Evolutionary conservation across 176 grass and related monocot species (phyloP), one percentile per base, ranked within the genome.

Genomic region (Carex cristatella): DNA sequence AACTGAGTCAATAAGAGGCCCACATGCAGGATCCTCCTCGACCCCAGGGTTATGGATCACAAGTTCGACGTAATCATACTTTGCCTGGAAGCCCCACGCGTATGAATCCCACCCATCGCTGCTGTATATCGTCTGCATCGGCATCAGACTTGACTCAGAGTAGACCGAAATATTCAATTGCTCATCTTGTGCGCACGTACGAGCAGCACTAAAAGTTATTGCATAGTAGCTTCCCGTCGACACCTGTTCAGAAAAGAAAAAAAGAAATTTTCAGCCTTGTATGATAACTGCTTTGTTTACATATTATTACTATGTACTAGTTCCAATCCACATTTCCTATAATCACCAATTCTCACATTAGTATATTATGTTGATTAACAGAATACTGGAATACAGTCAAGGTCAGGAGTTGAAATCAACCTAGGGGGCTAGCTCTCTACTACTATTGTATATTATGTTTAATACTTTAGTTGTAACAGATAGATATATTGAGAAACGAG

Each of bases 61-160:
- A 51, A 97, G 86, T 11, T 51, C 49, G 0, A 93, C 90, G 1
- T 6, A 9, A n/a, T 61, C 72, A 13, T 88, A 19, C 84, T 89
- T 85, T 23, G 92, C 92, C 78, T 86, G 85, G 90, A 98, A 98
- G 0, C 88, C 92, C 95, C 95, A 94, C 12, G 90, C 81, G 80
- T 98, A 94, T 48, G 89, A 94, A 82, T 92, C 95, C 95, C 92
- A 98, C 2, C 95, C 95, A 65, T 15, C 88, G 84, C 92, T 90
- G 86, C 89, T 87, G 87, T 93, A 98, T 58, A 91, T 75, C 32
- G 92, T 98, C 91, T 98, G 92, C 60, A 94, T 90, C 11, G 92
- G 89, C 11, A 97, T 66, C 15, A 93, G 54, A 3, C 89, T 87
- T 44, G 78, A 93, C 85, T 98, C 92, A 18, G 89, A 91, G 48